Conservation (phyloP, 331 rosid species). For the Spiraea crenata region DNA sequence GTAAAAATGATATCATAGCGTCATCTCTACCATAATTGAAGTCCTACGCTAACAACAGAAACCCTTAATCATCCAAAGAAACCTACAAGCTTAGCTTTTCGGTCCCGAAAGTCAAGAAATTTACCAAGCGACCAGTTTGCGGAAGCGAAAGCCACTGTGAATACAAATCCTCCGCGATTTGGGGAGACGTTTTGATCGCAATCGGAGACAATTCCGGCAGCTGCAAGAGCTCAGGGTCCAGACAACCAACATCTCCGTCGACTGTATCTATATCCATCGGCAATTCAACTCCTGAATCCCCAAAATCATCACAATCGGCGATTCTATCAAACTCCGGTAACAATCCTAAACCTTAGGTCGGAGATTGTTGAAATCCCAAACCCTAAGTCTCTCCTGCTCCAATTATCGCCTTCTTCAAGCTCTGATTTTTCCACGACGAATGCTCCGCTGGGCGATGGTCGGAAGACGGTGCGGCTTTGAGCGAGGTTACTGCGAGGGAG, state of each 20-base stretch:
- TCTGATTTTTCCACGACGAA: background rate
- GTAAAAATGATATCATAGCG: background rate
- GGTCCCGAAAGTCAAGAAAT: background rate
- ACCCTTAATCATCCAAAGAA: background rate
- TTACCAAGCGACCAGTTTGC: constrained; percentile 75
- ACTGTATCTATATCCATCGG: constrained; percentile 65
- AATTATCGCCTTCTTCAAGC: background rate
- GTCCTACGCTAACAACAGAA: background rate
- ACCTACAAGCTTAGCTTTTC: background rate
- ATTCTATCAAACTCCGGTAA: background rate
- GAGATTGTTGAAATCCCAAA: background rate
- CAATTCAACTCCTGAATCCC: constrained; percentile 4
- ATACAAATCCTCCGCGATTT: constrained; percentile 66
- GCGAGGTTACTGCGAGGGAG: background rate
- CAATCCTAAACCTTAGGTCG: constrained; percentile 23
- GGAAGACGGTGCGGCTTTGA: background rate
- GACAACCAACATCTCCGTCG: constrained; percentile 52
- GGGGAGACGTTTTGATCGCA: constrained; percentile 59
- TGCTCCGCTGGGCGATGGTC: too few relatives aligned
- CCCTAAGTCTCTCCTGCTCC: constrained; percentile 18
- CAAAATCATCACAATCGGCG: constrained; percentile 14
- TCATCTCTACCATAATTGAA: background rate
- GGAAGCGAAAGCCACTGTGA: constrained; percentile 94
- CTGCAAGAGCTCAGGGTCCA: constrained; percentile 85
- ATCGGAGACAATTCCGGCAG: constrained; percentile 71